Conservation (phyloP, 2,329 filamentous ascomycete species). For the Verticillium nonalfalfae region DNA sequence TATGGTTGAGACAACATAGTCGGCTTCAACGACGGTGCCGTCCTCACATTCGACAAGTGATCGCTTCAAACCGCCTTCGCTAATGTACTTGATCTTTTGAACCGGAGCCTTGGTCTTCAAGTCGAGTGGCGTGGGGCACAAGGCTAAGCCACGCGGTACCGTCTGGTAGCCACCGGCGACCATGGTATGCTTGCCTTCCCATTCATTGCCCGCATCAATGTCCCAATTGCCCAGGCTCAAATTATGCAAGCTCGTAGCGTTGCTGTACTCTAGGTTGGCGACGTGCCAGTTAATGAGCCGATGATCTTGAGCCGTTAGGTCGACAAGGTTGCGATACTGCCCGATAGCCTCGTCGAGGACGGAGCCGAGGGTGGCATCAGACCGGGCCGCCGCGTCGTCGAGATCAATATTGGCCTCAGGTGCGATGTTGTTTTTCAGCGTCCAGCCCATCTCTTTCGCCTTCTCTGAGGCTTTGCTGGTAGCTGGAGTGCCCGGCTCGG, state of each 20-base stretch:
- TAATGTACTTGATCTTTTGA: constrained; percentile 61
- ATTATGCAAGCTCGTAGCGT: constrained; percentile 79
- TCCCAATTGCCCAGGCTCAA: constrained; percentile 92
- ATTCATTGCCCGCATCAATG: constrained; percentile 95
- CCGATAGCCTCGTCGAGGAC: constrained; percentile 86
- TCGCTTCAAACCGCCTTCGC: constrained; percentile 34
- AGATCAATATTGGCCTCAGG: constrained; percentile 66
- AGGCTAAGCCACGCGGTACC: constrained; percentile 79
- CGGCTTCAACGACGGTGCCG: constrained; percentile 72
- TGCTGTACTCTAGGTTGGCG: constrained; percentile 96
- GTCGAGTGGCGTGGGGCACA: constrained; percentile 69
- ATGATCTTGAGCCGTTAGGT: constrained; percentile 80
- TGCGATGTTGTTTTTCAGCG: constrained; percentile 56
- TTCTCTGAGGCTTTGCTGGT: constrained; percentile 70
- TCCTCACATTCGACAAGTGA: constrained; percentile 69
- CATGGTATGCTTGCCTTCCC: constrained; percentile 91
- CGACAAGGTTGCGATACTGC: constrained; percentile 78
- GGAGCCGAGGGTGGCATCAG: constrained; percentile 74
- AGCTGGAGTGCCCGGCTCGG: constrained; percentile 61
- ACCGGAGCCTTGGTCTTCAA: constrained; percentile 70
- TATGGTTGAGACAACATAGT: constrained; percentile 84
- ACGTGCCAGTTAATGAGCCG: constrained; percentile 96
- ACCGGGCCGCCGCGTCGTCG: constrained; percentile 53
- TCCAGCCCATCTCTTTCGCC: constrained; percentile 78
- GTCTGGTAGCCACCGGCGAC: constrained; percentile 91